phyloP scores from a whole-genome alignment of 2,329 filamentous ascomycete genomes.

The Calonectria hongkongensis region DNA sequence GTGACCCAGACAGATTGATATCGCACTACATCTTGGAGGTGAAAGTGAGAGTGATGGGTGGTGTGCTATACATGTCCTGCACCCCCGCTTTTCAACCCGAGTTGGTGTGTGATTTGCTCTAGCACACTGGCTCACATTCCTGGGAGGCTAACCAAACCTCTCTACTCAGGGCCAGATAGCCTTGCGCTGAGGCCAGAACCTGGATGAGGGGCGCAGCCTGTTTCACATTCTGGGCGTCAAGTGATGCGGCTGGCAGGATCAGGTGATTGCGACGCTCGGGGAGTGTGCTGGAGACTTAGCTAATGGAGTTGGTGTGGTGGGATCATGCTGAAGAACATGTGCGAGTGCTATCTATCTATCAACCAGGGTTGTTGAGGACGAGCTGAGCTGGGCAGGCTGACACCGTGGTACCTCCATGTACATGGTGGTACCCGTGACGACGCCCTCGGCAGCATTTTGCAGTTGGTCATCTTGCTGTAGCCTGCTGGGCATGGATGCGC shows the following conservation, averaged over 20 bases:
- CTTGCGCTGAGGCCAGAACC: slow-evolving; percentile 19
- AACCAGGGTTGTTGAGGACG: slow-evolving; percentile 16
- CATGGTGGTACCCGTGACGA: slow-evolving; percentile 24
- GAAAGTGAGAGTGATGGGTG: background rate
- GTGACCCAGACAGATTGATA: background rate
- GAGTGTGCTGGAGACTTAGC: slow-evolving; percentile 8
- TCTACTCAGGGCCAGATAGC: slow-evolving; percentile 5
- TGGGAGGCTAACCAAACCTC: slow-evolving; percentile 20
- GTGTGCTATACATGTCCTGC: background rate
- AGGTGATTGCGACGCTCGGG: slow-evolving; percentile 40
- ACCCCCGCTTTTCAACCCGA: background rate
- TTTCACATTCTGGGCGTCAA: slow-evolving; percentile 43
- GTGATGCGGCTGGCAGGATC: slow-evolving; percentile 39
- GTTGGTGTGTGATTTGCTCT: background rate
- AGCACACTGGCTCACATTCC: slow-evolving; percentile 12
- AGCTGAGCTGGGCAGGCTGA: slow-evolving; percentile 17
- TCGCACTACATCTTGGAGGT: background rate
- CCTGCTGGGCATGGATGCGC: slow-evolving; percentile 13
- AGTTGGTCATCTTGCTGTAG: slow-evolving; percentile 16
- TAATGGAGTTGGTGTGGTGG: slow-evolving; percentile 28
- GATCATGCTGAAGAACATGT: slow-evolving; percentile 25
- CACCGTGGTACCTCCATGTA: slow-evolving; percentile 18
- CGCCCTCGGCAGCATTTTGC: background rate
- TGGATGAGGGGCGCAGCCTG: slow-evolving; percentile 40
- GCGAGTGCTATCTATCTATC: slow-evolving; percentile 22